Evolutionary conservation across 805 yeast species (phyloP).

Genomic region (Candida vaughaniae): DNA sequence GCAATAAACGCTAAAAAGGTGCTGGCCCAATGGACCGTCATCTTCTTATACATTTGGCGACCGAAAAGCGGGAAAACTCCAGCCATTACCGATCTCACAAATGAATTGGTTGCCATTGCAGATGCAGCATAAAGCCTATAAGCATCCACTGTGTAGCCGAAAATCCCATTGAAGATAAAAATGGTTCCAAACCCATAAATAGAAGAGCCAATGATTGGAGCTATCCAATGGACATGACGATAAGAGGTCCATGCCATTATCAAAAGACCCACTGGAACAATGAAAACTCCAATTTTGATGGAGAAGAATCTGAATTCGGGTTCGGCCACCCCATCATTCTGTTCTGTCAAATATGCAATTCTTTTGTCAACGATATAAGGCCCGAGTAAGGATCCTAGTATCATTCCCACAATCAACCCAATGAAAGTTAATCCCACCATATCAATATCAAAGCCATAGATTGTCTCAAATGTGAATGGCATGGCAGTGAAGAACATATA

Average conservation of each 20-base stretch:
- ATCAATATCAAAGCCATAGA: conserved; percentile 24
- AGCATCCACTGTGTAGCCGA: conserved; percentile 58
- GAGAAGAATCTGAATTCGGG: conserved; percentile 81
- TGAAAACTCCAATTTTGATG: conserved; percentile 63
- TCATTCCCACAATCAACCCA: conserved; percentile 37
- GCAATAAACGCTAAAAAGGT: conserved; percentile 52
- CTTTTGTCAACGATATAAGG: conserved; percentile 21
- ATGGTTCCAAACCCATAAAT: conserved; percentile 42
- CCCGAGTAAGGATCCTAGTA: conserved; percentile 28
- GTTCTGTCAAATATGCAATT: conserved; percentile 33
- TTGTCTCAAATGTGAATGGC: conserved; percentile 43
- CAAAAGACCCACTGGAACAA: conserved; percentile 73
- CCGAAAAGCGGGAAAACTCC: conserved; percentile 60
- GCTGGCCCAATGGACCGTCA: conserved; percentile 57
- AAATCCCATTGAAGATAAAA: conserved; percentile 52
- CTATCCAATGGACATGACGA: conserved; percentile 68
- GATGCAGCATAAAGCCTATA: conserved; percentile 57
- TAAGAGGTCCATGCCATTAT: conserved; percentile 84
- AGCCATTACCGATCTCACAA: conserved; percentile 53
- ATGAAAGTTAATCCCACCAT: conserved; percentile 30
- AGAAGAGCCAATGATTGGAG: conserved; percentile 44
- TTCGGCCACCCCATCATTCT: conserved; percentile 40
- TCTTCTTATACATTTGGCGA: conserved; percentile 32
- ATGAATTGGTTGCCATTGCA: conserved; percentile 60
- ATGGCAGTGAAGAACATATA: conserved; percentile 42